Conservation (phyloP, 2,329 filamentous ascomycete species). For the Periglandula ipomoeae region DNA sequence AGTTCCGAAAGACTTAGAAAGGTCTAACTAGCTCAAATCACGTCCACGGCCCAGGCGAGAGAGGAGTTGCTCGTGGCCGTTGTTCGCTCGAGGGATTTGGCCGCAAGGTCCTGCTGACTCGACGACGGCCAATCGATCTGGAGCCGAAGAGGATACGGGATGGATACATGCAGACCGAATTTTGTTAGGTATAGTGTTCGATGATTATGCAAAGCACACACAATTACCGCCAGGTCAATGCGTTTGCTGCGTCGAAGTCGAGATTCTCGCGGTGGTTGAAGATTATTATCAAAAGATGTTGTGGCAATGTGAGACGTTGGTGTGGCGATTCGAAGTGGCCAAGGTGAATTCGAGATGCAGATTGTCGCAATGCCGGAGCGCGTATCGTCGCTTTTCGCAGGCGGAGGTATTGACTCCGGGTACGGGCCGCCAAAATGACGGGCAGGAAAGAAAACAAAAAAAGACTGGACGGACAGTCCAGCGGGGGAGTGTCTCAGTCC, state of each 20-base stretch:
- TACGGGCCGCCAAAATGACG: background rate
- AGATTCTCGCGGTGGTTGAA: too few relatives aligned
- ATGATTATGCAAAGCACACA: background rate
- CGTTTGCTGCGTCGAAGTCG: background rate
- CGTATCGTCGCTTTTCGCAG: background rate
- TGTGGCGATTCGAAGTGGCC: background rate
- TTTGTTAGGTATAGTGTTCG: background rate
- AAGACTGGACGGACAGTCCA: background rate
- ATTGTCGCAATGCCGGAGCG: background rate
- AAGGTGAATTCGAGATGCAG: background rate
- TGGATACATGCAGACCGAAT: conserved; percentile 10
- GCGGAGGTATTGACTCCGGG: background rate
- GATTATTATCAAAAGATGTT: too few relatives aligned
- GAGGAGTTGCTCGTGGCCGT: background rate
- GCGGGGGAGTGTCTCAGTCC: conserved; percentile 3
- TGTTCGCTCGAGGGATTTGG: conserved; percentile 2
- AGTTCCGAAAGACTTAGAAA: background rate
- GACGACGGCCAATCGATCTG: conserved; percentile 8
- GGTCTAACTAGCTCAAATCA: background rate
- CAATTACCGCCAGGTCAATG: background rate
- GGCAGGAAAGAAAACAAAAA: background rate
- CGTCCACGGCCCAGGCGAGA: conserved; percentile 4
- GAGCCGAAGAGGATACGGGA: conserved; percentile 7
- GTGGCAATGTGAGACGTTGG: background rate
- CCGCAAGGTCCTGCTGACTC: conserved; percentile 2